Conservation (phyloP, 192 early-diverging fungal genomes). For the Umbelopsis ramanniana region DNA sequence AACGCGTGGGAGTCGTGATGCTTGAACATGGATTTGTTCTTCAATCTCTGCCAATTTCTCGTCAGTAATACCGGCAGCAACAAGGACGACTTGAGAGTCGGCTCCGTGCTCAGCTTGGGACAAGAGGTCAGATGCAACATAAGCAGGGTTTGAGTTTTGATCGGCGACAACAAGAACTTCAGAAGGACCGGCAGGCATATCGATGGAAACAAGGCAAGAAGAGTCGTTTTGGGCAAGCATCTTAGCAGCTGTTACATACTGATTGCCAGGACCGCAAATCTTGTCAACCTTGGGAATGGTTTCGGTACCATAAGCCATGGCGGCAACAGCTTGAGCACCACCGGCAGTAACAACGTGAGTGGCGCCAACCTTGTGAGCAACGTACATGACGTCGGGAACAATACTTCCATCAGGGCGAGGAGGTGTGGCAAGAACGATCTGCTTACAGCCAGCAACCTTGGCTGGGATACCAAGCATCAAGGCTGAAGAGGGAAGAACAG, state of each 20-base stretch:
- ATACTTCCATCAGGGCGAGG: slow-evolving; percentile 90
- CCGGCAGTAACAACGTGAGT: slow-evolving; percentile 89
- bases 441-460: slow-evolving; percentile 92
- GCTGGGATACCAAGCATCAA: slow-evolving; percentile 98
- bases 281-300: slow-evolving; percentile 98
- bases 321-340: slow-evolving; percentile 97
- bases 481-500: slow-evolving; percentile 93
- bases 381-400: slow-evolving; percentile 97
- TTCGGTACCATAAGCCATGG: slow-evolving; percentile 98
- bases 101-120: slow-evolving; percentile 98
- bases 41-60: slow-evolving; percentile 77
- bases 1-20: slow-evolving; percentile 79
- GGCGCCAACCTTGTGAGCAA: slow-evolving; percentile 97
- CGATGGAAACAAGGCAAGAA: slow-evolving; percentile 91
- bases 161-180: slow-evolving; percentile 99
- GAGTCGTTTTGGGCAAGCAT: slow-evolving; percentile 96
- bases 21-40: slow-evolving; percentile 81
- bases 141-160: slow-evolving; percentile 77
- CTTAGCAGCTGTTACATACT: slow-evolving; percentile 99
- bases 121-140: slow-evolving; percentile 94
- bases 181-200: slow-evolving; percentile 99
- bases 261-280: slow-evolving; percentile 99
- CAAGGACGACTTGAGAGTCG: slow-evolving; percentile 95
- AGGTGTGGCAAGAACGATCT: slow-evolving; percentile 96
- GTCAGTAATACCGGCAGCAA: slow-evolving; percentile 77